Conservation (phyloP, 225 moss, liverwort and hornwort genomes). For the Asterella californica region DNA sequence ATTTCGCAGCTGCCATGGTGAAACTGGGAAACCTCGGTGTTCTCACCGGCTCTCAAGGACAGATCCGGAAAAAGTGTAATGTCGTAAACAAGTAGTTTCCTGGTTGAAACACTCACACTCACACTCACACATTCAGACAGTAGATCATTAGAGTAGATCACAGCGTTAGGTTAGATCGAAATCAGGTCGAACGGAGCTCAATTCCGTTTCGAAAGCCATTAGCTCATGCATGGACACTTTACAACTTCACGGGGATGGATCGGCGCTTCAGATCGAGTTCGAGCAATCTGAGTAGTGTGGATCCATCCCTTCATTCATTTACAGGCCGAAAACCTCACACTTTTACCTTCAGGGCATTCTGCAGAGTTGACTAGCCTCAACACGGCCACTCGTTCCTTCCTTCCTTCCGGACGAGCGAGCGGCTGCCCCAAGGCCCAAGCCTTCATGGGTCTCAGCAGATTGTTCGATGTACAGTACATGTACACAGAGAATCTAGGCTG, state of each 20-base stretch:
- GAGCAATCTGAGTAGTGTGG: neutral
- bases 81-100: constrained; percentile 16
- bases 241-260: constrained; percentile 16
- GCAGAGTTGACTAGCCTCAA: constrained; percentile 16
- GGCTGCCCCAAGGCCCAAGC: constrained; percentile 21
- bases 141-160: neutral
- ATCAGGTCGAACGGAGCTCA: neutral
- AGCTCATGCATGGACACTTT: constrained; percentile 21
- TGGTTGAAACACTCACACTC: neutral
- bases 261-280: neutral
- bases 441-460: constrained; percentile 21
- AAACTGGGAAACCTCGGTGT: constrained; percentile 9
- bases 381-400: constrained; percentile 1
- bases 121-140: too few relatives aligned
- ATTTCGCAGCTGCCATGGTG: constrained; percentile 21
- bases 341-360: constrained; percentile 1
- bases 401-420: neutral
- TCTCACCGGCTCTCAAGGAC: constrained; percentile 17
- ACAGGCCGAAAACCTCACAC: constrained; percentile 24
- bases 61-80: constrained; percentile 30
- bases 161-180: neutral
- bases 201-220: constrained; percentile 8
- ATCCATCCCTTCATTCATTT: neutral
- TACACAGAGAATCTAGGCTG: neutral
- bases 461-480: neutral